A percentile compares a stretch with the other conserved stretches of the same genome.
phyloP scores from a whole-genome alignment of 148 eudicot genomes.

The Spergularia bocconei region DNA sequence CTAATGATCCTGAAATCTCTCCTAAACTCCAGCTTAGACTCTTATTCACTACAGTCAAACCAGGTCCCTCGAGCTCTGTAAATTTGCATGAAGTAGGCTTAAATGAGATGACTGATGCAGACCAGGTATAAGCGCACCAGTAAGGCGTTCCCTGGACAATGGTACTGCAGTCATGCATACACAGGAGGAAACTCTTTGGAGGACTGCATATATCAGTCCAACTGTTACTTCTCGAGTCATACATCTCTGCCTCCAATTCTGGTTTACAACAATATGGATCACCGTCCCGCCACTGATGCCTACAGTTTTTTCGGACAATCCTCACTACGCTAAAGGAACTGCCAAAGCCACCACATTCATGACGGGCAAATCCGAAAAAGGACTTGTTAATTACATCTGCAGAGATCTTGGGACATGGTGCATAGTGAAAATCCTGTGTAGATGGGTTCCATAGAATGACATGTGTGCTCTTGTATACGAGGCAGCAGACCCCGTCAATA shows the following conservation, averaged over 20 bases:
- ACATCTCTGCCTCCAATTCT: neutral
- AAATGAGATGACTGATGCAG: conserved; percentile 9
- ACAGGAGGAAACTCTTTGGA: conserved; percentile 7
- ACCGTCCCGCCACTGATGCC: conserved; percentile 1
- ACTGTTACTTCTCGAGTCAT: neutral
- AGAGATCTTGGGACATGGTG: neutral
- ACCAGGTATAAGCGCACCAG: conserved; percentile 16
- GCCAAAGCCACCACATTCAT: neutral
- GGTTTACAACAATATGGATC: conserved; percentile 17
- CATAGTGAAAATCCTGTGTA: neutral
- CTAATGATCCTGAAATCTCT: conserved; percentile 7
- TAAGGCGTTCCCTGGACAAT: neutral
- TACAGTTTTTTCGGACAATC: neutral
- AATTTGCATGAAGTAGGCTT: neutral
- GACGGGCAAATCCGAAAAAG: neutral
- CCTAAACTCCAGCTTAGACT: conserved; percentile 5
- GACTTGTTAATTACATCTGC: neutral
- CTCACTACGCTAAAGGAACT: neutral
- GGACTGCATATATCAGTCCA: neutral
- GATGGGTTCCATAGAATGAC: conserved; percentile 9
- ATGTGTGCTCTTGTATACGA: neutral
- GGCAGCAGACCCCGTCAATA: neutral
- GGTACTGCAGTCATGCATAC: neutral
- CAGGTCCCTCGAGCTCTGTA: conserved; percentile 15
- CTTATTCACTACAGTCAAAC: neutral